Conservation (phyloP, 805 yeast species). For the Geotrichum ghanense region DNA sequence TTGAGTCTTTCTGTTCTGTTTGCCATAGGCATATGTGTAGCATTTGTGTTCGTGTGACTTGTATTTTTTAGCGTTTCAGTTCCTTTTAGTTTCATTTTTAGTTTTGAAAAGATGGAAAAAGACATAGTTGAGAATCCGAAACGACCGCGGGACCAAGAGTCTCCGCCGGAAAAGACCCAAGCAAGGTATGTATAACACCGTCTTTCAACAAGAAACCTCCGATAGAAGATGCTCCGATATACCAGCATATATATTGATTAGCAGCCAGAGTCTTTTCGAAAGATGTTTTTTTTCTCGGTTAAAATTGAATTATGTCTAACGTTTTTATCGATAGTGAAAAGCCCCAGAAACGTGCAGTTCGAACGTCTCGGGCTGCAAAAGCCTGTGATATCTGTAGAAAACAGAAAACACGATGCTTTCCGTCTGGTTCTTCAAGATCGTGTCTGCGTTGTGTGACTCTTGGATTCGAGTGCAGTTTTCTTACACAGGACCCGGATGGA, state of each 20-base stretch:
- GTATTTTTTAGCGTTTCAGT: no score
- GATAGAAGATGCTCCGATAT: no score
- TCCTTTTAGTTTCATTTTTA: no score
- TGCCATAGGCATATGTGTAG: no score
- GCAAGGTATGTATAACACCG: not conserved
- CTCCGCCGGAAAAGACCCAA: not conserved
- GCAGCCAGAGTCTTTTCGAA: not conserved
- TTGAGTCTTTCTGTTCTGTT: no score
- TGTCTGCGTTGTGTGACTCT: slow-evolving; percentile 52
- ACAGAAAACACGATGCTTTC: slow-evolving; percentile 52
- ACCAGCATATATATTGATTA: no score
- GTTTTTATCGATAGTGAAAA: not conserved
- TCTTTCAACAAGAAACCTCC: not conserved
- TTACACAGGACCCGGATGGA: slow-evolving; percentile 2
- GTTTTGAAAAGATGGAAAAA: no score
- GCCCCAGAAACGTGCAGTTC: not conserved
- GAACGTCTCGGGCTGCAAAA: slow-evolving; percentile 29
- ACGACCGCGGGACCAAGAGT: slow-evolving; percentile 1
- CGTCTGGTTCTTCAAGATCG: slow-evolving; percentile 32
- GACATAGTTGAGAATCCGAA: not conserved
- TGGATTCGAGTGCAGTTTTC: slow-evolving; percentile 42
- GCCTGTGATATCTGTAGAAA: slow-evolving; percentile 48
- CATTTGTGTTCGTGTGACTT: no score
- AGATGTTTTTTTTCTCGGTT: not conserved
- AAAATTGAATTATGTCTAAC: not conserved